A percentile compares a stretch with the other conserved stretches of the same genome.
Evolutionary conservation across 2,329 filamentous ascomycete species (phyloP).

Genomic region (Aspergillus calidoustus): DNA sequence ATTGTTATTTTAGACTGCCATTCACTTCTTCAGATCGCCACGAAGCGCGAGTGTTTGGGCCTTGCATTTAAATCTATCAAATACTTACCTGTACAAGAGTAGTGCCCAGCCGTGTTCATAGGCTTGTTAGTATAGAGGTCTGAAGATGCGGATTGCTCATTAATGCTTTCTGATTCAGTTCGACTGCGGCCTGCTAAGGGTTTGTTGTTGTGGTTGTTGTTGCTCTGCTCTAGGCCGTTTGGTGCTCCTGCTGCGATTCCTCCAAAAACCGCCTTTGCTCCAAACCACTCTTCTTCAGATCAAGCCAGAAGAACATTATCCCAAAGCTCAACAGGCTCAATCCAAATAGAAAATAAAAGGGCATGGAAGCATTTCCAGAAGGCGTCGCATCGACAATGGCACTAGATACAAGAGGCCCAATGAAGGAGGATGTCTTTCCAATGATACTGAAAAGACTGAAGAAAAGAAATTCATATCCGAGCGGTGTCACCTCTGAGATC

Average conservation of each 20-base stretch:
- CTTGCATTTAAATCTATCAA: no score
- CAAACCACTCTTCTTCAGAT: slow-evolving; percentile 63
- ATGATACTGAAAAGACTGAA: slow-evolving; percentile 72
- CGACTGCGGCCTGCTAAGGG: no score
- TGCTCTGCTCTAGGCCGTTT: no score
- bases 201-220: no score
- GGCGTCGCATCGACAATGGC: slow-evolving; percentile 69
- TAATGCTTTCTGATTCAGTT: no score
- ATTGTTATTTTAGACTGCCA: slow-evolving; percentile 80
- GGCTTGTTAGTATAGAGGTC: no score
- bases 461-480: slow-evolving; percentile 72
- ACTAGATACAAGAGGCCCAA: slow-evolving; percentile 69
- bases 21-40: slow-evolving; percentile 75
- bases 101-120: no score
- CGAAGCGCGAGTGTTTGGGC: no score
- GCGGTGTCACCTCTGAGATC: slow-evolving; percentile 70
- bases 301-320: slow-evolving; percentile 60
- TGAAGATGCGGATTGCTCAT: no score
- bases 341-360: slow-evolving; percentile 71
- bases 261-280: slow-evolving; percentile 63
- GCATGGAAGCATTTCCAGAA: slow-evolving; percentile 60
- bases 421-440: slow-evolving; percentile 70
- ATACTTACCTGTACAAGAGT: no score
- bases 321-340: slow-evolving; percentile 61
- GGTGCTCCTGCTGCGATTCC: slow-evolving; percentile 32